Base-by-base conservation (phyloP, 768 basidiomycete genomes). In the Cyclocybe cylindracea region DNA sequence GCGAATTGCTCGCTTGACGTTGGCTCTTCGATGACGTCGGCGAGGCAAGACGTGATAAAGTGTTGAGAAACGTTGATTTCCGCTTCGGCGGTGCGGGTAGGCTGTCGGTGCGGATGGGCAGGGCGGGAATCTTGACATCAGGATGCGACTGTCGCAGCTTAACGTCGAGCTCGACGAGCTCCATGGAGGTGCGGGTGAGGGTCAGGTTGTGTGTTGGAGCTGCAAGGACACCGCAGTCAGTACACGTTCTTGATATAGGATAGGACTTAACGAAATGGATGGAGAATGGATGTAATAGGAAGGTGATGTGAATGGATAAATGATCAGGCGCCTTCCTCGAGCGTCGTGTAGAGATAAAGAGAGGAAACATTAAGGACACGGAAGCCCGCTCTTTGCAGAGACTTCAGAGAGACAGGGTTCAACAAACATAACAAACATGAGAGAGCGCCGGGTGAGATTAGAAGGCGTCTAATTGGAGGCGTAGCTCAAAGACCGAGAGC, bases 161-260 rank as follows among this genome's bases (percentile, higher is more conserved):
- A 45, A 78, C 77, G 66, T 94, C 85, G n/a, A 94, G 79, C 57
- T 94, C 90, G 37, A 87, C 74, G 39, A 94, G 76, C 68, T 94
- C 92, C 58, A 78, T 76, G 42, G 83, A 80, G 50, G 85, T 85
- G 53, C 93, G 84, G 7, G 86, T 89, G 41, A 95, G 83, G 37
- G 93, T 95, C 44, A 94, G 78, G 74, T 92, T 91, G 71, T 94
- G 90, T 18, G 89, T 94, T 29, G 92, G 87, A 16, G 93, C 93
- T 91, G 72, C 45, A 38, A 61, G 54, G 50, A 61, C 60, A 61
- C 53, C 54, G 57, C 51, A 61, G 56, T 59, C 46, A 64, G 51
- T 55, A 63, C 58, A 59, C 53, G 54, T 19, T 55, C 44, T 51
- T 48, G 44, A 59, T 41, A 41, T 50, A 42, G 39, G 32, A 31